Percentiles rank a stretch among this genome's conserved stretches.
These are phyloP conservation scores for Spiraea crenata DNA, from an alignment of 331 rosid genomes.

Conservation along the genomic window DNA sequence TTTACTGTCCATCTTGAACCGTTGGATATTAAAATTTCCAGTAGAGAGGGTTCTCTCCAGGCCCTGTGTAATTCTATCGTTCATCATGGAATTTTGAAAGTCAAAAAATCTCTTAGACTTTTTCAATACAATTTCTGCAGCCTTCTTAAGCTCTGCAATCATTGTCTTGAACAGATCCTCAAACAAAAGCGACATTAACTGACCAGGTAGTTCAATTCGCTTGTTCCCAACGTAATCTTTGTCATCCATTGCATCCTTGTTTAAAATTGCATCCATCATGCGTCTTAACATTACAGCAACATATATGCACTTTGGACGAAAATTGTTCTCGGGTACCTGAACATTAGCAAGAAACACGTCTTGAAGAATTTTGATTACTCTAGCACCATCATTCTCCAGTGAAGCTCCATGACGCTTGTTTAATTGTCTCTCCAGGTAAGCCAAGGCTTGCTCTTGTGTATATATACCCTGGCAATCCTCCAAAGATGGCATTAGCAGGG, in stretches of 20 bases:
- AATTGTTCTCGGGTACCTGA: conserved; percentile 66
- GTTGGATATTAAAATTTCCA: conserved; percentile 68
- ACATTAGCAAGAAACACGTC: conserved; percentile 82
- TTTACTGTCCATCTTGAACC: conserved; percentile 74
- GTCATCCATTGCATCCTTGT: conserved; percentile 92
- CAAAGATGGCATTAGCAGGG: conserved; percentile 76
- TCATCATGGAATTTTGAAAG: conserved; percentile 39
- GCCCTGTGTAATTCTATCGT: conserved; percentile 46
- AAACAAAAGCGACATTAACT: conserved; percentile 75
- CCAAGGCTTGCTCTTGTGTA: conserved; percentile 74
- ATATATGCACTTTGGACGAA: conserved; percentile 80
- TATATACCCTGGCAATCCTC: conserved; percentile 77
- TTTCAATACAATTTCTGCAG: conserved; percentile 42
- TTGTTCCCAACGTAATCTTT: conserved; percentile 99
- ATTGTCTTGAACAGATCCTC: conserved; percentile 95
- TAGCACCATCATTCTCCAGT: conserved; percentile 66
- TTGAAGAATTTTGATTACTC: conserved; percentile 53
- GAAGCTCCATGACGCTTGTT: conserved; percentile 39
- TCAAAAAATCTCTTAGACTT: conserved; percentile 66
- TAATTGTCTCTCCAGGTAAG: conserved; percentile 68
- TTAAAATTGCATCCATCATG: conserved; percentile 86
- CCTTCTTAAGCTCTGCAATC: conserved; percentile 42
- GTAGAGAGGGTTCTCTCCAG: conserved; percentile 82
- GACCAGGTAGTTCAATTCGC: conserved; percentile 93
- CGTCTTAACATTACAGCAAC: conserved; percentile 88